These are phyloP conservation scores for Acrocalymma vagum DNA, from an alignment of 2,329 filamentous ascomycete species.

Conservation along the genomic window DNA sequence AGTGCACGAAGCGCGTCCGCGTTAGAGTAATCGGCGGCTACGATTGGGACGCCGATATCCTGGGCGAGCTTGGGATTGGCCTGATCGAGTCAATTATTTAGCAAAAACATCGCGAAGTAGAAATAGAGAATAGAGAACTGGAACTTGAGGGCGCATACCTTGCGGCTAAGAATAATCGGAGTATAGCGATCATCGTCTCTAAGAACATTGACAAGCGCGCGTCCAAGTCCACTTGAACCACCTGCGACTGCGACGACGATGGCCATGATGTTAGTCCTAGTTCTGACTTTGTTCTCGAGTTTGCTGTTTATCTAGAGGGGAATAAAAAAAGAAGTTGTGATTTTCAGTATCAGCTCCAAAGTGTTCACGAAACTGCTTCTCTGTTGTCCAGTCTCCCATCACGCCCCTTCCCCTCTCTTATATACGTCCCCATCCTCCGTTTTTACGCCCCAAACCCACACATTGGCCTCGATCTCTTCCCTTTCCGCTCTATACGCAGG, in stretches of 20 bases:
- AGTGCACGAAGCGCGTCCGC: conserved; percentile 28
- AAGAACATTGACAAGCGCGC: conserved; percentile 57
- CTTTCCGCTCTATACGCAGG: no score
- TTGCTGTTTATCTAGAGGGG: no score
- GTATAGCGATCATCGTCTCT: conserved; percentile 43
- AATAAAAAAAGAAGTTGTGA: no score
- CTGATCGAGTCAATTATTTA: conserved; percentile 4
- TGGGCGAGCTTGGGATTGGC: conserved; percentile 14
- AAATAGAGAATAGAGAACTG: neutral
- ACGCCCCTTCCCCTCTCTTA: no score
- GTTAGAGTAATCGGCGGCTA: conserved; percentile 43
- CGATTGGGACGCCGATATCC: conserved; percentile 16
- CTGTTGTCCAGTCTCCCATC: no score
- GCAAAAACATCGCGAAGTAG: neutral
- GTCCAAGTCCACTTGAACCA: conserved; percentile 56
- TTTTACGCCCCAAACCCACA: no score
- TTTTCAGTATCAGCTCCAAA: no score
- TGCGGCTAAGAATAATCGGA: conserved; percentile 52
- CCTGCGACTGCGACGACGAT: conserved; percentile 56
- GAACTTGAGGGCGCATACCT: conserved; percentile 30
- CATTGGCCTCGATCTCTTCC: no score
- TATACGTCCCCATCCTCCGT: no score
- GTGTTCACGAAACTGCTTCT: no score
- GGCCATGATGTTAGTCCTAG: conserved; percentile 12
- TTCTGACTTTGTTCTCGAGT: neutral